Evolutionary conservation across 495 filamentous ascomycete species (phyloP).

Genomic region (Neurospora sp.): DNA sequence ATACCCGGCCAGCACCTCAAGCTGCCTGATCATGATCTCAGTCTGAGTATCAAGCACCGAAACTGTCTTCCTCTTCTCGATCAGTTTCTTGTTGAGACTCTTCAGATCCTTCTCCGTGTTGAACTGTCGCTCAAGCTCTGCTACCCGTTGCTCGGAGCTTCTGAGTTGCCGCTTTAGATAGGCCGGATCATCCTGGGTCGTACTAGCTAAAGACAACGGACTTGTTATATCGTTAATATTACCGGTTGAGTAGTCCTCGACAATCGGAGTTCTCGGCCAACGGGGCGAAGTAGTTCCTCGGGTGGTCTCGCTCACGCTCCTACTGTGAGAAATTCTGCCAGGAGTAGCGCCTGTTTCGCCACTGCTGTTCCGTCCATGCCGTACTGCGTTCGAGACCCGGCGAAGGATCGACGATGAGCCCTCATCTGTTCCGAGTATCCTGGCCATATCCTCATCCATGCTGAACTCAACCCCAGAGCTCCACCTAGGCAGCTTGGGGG

Average conservation of each 20-base stretch:
- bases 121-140: constrained; percentile 69
- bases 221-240: constrained; percentile 59
- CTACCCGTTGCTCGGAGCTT: constrained; percentile 67
- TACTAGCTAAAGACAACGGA: constrained; percentile 51
- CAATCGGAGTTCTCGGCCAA: constrained; percentile 65
- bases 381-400: constrained; percentile 82
- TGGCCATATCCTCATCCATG: constrained; percentile 83
- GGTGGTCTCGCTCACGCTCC: constrained; percentile 49
- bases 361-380: constrained; percentile 87
- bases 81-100: constrained; percentile 71
- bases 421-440: constrained; percentile 64
- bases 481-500: constrained; percentile 65
- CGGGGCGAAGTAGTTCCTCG: constrained; percentile 44
- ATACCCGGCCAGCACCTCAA: constrained; percentile 67
- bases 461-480: constrained; percentile 67
- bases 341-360: constrained; percentile 35
- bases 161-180: constrained; percentile 68
- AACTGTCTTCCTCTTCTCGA: constrained; percentile 91
- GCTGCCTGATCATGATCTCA: constrained; percentile 87
- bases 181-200: constrained; percentile 53
- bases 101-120: constrained; percentile 68
- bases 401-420: constrained; percentile 66
- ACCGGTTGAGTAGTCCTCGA: constrained; percentile 45
- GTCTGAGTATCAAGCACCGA: constrained; percentile 91
- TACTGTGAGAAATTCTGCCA: constrained; percentile 32